Evolutionary conservation across 2,329 filamentous ascomycete genomes (phyloP), one percentile per base, ranked within the genome.

Genomic region (Cryoendolithus antarcticus): DNA sequence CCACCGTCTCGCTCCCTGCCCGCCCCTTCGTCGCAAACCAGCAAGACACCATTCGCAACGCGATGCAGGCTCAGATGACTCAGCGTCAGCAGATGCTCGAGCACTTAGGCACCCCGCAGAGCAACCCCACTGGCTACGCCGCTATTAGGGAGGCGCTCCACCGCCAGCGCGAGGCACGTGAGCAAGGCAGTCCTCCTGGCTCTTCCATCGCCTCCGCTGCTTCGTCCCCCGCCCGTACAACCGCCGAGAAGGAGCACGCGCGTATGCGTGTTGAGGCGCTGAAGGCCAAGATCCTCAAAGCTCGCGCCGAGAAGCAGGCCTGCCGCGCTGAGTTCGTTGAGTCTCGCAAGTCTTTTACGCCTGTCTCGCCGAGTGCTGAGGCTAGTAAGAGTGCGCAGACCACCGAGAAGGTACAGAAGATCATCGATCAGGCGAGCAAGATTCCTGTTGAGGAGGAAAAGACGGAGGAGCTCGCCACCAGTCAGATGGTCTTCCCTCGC

Each of bases 401-500:
- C 35, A 45, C 33, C 15, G 46, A 48, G 31, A 50, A 51, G 46
- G 50, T 54, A 3, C 48, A 50, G 48, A 51, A 54, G 44, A 53
- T 52, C 34, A 45, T 52, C 34, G 50, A 52, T 37, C 44, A 40
- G 44, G 45, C 46, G 21, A 44, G 33, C 32, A 44, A 44, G 29
- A 29, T 32, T 28, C 58, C 62, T 34, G 46, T 56, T 35, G 50
- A 56, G 34, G 57, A 62, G 39, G 57, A 27, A 8, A 27, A 27
- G 7, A 46, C 51, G 7, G 55, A 64, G 37, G 51, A 59, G 31
- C 51, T 58, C 24, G 42, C 44, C 30, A 47, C 52, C 34, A 84
- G 80, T 62, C 77, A 79, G 53, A 95, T 96, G 86, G 88, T 96
- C 57, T 96, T 96, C 74, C 91, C 91, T 44, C 93, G 83, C 62